Evolutionary conservation across 1,284 basidiomycete species (phyloP).

Genomic region (Ganoderma meredithae): DNA sequence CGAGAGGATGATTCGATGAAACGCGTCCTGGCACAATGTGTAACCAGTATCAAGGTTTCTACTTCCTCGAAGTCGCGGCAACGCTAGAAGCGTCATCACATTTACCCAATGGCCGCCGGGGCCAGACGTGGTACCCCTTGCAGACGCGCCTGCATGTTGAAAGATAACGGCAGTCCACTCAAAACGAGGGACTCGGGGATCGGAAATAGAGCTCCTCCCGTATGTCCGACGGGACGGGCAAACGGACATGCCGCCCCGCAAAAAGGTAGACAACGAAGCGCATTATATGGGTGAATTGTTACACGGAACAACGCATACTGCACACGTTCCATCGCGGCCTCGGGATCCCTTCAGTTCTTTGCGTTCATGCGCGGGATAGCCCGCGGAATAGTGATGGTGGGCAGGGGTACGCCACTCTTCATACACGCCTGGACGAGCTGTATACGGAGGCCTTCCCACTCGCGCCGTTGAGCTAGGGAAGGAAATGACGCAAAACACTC

Average conservation of each 20-base stretch:
- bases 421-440: conserved; percentile 29
- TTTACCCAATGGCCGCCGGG: not conserved
- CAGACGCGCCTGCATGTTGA: not conserved
- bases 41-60: not conserved
- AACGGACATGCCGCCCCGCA: not conserved
- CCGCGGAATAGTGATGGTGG: conserved; percentile 12
- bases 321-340: conserved; percentile 2
- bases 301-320: conserved; percentile 2
- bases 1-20: conserved; percentile 13
- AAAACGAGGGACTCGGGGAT: not conserved
- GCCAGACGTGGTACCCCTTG: not conserved
- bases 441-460: conserved; percentile 28
- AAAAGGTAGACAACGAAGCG: not conserved
- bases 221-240: not conserved
- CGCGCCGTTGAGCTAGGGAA: conserved; percentile 22
- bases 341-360: not conserved
- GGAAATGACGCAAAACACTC: not conserved
- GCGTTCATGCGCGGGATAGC: conserved; percentile 18
- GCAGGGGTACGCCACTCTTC: conserved; percentile 25
- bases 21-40: not conserved
- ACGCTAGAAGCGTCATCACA: not conserved
- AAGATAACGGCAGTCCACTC: not conserved
- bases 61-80: not conserved
- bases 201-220: conserved; percentile 12
- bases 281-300: conserved; percentile 7